A percentile compares a stretch with the other conserved stretches of the same genome.
These are phyloP conservation scores for Termitomyces heimii DNA, from an alignment of 768 basidiomycete genomes.

Conservation along the genomic window DNA sequence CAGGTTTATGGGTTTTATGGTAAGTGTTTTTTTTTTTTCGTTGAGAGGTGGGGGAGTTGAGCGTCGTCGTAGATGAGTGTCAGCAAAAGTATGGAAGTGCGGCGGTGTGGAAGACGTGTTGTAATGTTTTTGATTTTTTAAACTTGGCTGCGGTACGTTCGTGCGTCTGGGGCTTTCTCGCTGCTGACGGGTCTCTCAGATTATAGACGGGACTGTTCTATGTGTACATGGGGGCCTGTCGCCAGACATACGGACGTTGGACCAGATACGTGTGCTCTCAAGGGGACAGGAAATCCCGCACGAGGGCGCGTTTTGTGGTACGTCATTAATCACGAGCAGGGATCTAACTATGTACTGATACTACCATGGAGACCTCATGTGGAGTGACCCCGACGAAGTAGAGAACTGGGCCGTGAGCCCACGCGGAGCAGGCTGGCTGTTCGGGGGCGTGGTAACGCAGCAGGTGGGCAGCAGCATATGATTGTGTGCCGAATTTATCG, in stretches of 20 bases:
- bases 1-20: slow-evolving; percentile 99
- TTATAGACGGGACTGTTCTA: slow-evolving; percentile 87
- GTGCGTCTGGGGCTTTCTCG: neutral
- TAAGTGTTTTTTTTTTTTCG: slow-evolving; percentile 27
- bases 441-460: slow-evolving; percentile 78
- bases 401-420: slow-evolving; percentile 97
- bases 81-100: slow-evolving; percentile 97
- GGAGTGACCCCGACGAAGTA: slow-evolving; percentile 95
- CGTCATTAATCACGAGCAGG: slow-evolving; percentile 13
- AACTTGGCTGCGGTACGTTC: slow-evolving; percentile 84
- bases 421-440: slow-evolving; percentile 93
- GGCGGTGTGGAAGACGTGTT: slow-evolving; percentile 96
- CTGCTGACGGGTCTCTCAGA: slow-evolving; percentile 39
- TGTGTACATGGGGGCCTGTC: slow-evolving; percentile 97
- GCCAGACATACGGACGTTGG: slow-evolving; percentile 91
- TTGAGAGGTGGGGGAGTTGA: neutral
- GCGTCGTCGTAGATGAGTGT: slow-evolving; percentile 70
- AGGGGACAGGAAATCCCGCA: slow-evolving; percentile 98
- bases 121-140: slow-evolving; percentile 92
- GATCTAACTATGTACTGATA: neutral
- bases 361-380: slow-evolving; percentile 81
- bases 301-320: slow-evolving; percentile 96
- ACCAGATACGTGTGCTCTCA: slow-evolving; percentile 89
- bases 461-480: slow-evolving; percentile 46
- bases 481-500: neutral